These are phyloP conservation scores for Phytopythium oedochilum DNA, from an alignment of 352 stramenopile genomes.

Conservation along the genomic window DNA sequence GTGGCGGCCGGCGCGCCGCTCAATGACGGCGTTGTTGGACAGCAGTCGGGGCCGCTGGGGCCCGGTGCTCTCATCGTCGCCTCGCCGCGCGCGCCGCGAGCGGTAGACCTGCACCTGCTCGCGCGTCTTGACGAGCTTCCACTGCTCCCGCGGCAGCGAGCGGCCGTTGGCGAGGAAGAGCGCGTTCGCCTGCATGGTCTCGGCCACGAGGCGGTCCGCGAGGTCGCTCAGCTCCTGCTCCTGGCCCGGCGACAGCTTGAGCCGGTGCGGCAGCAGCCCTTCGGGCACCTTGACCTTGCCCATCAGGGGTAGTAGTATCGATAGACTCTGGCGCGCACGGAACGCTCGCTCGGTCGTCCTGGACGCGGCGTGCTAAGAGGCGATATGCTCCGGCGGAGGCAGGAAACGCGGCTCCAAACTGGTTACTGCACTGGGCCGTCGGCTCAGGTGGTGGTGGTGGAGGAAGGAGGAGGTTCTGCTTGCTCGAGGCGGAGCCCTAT, in stretches of 20 bases:
- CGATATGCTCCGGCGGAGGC: no score
- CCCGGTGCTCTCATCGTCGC: conserved; percentile 14
- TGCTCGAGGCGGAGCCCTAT: no score
- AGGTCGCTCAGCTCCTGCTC: conserved; percentile 35
- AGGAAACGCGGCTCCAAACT: no score
- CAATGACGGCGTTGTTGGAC: conserved; percentile 32
- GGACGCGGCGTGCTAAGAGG: no score
- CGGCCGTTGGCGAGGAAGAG: conserved; percentile 36
- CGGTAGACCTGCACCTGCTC: conserved; percentile 58
- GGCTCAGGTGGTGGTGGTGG: no score
- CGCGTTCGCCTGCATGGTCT: conserved; percentile 50
- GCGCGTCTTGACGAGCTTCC: conserved; percentile 49
- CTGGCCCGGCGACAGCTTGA: conserved; percentile 28
- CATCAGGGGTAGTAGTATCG: no score
- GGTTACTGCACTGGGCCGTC: no score
- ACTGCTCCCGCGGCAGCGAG: conserved; percentile 27
- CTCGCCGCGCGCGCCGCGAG: conserved; percentile 22
- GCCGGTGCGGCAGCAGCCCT: conserved; percentile 13
- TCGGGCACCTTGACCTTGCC: conserved; percentile 23
- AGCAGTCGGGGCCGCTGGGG: conserved; percentile 35
- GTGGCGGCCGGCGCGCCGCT: conserved; percentile 18
- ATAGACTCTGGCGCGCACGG: no score
- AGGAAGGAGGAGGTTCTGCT: no score
- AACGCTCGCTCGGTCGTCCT: no score
- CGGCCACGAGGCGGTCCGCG: conserved; percentile 48